phyloP scores from a whole-genome alignment of 2,329 filamentous ascomycete species.

The Cytospora chrysosperma region DNA sequence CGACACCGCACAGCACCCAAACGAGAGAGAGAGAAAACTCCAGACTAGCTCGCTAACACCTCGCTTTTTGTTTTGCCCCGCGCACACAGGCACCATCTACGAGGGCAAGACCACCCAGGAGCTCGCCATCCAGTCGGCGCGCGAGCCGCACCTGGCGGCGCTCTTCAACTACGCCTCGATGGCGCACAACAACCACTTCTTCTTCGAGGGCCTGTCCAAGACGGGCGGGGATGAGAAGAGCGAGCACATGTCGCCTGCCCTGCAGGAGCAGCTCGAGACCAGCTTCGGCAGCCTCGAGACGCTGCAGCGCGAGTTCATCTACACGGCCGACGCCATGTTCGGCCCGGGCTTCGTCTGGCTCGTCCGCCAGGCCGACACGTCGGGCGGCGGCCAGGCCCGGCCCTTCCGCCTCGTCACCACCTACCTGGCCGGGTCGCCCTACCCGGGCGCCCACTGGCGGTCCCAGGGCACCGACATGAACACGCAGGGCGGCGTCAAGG shows the following conservation, averaged over 20 bases:
- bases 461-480: slow-evolving; percentile 69
- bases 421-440: slow-evolving; percentile 88
- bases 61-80: background rate
- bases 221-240: slow-evolving; percentile 45
- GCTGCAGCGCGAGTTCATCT: slow-evolving; percentile 74
- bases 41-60: slow-evolving; percentile 9
- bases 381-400: slow-evolving; percentile 31
- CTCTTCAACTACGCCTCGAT: slow-evolving; percentile 96
- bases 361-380: slow-evolving; percentile 50
- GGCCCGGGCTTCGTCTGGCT: slow-evolving; percentile 98
- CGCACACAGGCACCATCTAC: slow-evolving; percentile 59
- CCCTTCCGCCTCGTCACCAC: slow-evolving; percentile 74
- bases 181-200: slow-evolving; percentile 88
- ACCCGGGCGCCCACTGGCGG: slow-evolving; percentile 80
- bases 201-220: slow-evolving; percentile 61
- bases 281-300: slow-evolving; percentile 83
- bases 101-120: slow-evolving; percentile 62
- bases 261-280: slow-evolving; percentile 60
- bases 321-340: slow-evolving; percentile 87
- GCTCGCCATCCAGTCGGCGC: slow-evolving; percentile 73
- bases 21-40: background rate
- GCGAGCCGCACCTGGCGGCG: slow-evolving; percentile 72
- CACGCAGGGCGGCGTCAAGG: slow-evolving; percentile 47
- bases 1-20: background rate
- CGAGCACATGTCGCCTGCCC: slow-evolving; percentile 33